Evolutionary conservation across 2,329 filamentous ascomycete genomes (phyloP), one percentile per base, ranked within the genome.

Genomic region (Apiospora saccharicola): DNA sequence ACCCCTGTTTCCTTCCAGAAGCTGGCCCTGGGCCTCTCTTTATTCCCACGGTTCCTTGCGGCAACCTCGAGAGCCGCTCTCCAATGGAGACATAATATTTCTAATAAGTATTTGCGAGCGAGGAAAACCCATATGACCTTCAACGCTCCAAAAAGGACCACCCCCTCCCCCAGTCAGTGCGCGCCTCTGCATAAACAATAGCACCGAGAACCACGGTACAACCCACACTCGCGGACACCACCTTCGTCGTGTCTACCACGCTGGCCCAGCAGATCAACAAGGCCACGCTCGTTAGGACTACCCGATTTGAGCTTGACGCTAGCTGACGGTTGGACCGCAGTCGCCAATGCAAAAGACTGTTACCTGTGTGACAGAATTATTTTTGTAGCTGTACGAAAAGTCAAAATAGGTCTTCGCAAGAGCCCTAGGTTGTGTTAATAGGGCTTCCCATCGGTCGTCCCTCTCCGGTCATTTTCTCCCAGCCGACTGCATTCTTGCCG

Each of bases 401-500:
- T n/a, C 30, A 37, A 64, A 37, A 64, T 24, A 64, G 57, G 19
- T 64, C 57, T 64, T 41, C 34, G n/a, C 30, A 22, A 64, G 57
- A 41, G 57, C 30, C 30, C 53, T 4, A 61, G 30, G 53, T n/a
- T 41, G 30, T 64, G 57, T 64, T 64, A 41, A 64, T 34, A 64
- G 34, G 22, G n/a, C 37, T 41, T 10, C 37, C 37, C 34, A 24
- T 22, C 57, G 41, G 34, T 64, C 34, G 34, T 24, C 34, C 30
- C 22, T n/a, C 34, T 8, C 41, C 34, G 57, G 34, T 41, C n/a
- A 14, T 41, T 16, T 34, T 34, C n/a, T 19, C 34, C 57, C 57
- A 34, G 57, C 57, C 19, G 30, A 73, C 74, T 73, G 75, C 77
- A 77, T 78, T 78, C 74, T 75, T 77, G 73, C 67, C 64, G 73